These are phyloP conservation scores for Aureobasidium uvarum DNA, from an alignment of 2,329 filamentous ascomycete species.

Conservation along the genomic window DNA sequence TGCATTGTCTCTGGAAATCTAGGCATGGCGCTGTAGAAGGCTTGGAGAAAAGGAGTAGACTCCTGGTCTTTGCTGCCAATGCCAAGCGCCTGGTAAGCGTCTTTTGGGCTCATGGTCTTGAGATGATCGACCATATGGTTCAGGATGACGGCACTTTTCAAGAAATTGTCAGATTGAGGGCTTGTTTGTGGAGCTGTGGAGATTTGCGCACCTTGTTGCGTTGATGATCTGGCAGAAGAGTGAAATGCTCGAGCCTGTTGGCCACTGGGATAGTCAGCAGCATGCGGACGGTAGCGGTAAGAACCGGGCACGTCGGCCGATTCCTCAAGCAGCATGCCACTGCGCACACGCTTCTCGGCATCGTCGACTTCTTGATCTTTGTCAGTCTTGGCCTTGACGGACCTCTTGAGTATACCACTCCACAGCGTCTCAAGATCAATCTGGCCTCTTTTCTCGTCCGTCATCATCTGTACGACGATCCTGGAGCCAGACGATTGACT, in stretches of 20 bases:
- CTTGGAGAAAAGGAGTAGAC: conserved; percentile 46
- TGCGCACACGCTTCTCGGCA: conserved; percentile 19
- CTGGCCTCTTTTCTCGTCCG: conserved; percentile 65
- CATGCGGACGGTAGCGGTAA: conserved; percentile 18
- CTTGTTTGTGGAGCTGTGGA: neutral
- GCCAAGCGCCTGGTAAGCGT: conserved; percentile 38
- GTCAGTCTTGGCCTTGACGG: conserved; percentile 38
- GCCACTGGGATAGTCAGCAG: conserved; percentile 7
- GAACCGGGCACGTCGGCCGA: neutral
- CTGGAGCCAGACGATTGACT: conserved; percentile 55
- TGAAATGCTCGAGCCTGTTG: conserved; percentile 24
- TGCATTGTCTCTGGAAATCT: conserved; percentile 35
- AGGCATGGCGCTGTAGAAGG: conserved; percentile 41
- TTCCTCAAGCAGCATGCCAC: conserved; percentile 21
- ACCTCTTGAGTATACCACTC: conserved; percentile 49
- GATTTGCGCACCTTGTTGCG: conserved; percentile 25
- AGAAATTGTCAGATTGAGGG: neutral
- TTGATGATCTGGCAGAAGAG: conserved; percentile 9
- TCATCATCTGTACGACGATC: conserved; percentile 70
- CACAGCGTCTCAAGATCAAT: conserved; percentile 66
- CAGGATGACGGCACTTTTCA: conserved; percentile 11
- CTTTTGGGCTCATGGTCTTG: conserved; percentile 36
- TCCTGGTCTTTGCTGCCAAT: conserved; percentile 39
- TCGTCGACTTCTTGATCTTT: conserved; percentile 18
- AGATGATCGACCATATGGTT: conserved; percentile 32